phyloP scores from a whole-genome alignment of 768 basidiomycete genomes.

The Macrolepiota albuminosa region DNA sequence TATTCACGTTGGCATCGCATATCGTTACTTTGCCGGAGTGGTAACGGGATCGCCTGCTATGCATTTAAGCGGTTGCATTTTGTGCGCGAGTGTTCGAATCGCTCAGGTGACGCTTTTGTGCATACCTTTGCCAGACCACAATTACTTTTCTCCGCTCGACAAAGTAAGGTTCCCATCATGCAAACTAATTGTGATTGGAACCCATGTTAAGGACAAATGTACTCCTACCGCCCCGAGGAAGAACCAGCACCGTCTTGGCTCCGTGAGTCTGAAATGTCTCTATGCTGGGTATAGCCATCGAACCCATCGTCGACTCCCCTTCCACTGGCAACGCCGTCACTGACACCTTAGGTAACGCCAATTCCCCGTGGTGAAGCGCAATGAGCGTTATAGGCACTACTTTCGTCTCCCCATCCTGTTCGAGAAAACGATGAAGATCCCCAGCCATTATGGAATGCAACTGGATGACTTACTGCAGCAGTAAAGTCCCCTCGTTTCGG shows the following conservation, averaged over 20 bases:
- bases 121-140: neutral
- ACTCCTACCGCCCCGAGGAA: constrained; percentile 78
- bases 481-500: constrained; percentile 80
- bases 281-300: constrained; percentile 53
- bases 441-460: neutral
- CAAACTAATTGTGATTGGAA: constrained; percentile 18
- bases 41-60: constrained; percentile 84
- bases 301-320: constrained; percentile 52
- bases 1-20: too few species aligned
- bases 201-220: constrained; percentile 83
- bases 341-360: constrained; percentile 69
- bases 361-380: constrained; percentile 78
- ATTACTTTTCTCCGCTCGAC: neutral
- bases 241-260: constrained; percentile 73
- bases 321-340: constrained; percentile 56
- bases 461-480: constrained; percentile 49
- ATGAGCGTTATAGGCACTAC: constrained; percentile 72
- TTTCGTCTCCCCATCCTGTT: constrained; percentile 58
- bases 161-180: neutral
- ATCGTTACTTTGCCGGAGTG: constrained; percentile 90
- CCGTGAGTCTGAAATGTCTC: constrained; percentile 87
- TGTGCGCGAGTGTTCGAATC: constrained; percentile 53
- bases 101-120: constrained; percentile 42
- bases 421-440: neutral
- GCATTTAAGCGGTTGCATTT: constrained; percentile 43